These are phyloP conservation scores for Hypoxylon sp. DNA, from an alignment of 2,329 filamentous ascomycete genomes.

Conservation along the genomic window DNA sequence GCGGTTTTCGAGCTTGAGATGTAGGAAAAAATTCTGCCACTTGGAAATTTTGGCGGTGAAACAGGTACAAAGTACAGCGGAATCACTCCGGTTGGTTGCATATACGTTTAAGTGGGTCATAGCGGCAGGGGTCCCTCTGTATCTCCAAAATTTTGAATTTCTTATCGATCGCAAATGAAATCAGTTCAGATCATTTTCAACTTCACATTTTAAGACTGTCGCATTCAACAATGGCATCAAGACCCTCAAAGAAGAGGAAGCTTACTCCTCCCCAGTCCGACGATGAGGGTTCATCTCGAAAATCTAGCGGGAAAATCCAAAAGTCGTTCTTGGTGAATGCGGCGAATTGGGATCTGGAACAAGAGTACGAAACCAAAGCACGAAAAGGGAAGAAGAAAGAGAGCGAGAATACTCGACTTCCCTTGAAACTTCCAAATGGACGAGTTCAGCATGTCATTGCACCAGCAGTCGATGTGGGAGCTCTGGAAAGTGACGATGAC, in stretches of 20 bases:
- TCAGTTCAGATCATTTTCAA: slow-evolving; percentile 1
- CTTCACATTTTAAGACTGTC: slow-evolving; percentile 19
- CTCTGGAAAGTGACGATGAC: slow-evolving; percentile 65
- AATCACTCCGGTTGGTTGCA: slow-evolving; percentile 39
- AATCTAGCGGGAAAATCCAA: slow-evolving; percentile 53
- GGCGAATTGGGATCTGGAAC: slow-evolving; percentile 88
- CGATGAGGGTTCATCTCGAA: slow-evolving; percentile 51
- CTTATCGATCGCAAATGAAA: no score
- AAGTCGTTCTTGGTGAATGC: slow-evolving; percentile 77
- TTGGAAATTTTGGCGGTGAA: slow-evolving; percentile 43
- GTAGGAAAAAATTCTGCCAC: slow-evolving; percentile 37
- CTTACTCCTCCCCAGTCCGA: slow-evolving; percentile 61
- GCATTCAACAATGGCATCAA: slow-evolving; percentile 54
- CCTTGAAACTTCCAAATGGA: slow-evolving; percentile 87
- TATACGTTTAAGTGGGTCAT: no score
- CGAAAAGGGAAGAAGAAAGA: slow-evolving; percentile 77
- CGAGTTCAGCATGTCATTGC: slow-evolving; percentile 68
- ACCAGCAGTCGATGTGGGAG: slow-evolving; percentile 67
- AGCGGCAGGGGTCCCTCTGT: slow-evolving; percentile 25
- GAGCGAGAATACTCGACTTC: slow-evolving; percentile 77
- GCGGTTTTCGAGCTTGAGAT: slow-evolving; percentile 8
- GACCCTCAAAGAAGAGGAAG: slow-evolving; percentile 65
- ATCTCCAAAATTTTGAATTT: slow-evolving; percentile 34
- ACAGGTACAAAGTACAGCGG: slow-evolving; percentile 19
- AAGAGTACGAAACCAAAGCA: slow-evolving; percentile 84